Conservation (phyloP, 2,329 filamentous ascomycete genomes). For the Seiridium cupressi region DNA sequence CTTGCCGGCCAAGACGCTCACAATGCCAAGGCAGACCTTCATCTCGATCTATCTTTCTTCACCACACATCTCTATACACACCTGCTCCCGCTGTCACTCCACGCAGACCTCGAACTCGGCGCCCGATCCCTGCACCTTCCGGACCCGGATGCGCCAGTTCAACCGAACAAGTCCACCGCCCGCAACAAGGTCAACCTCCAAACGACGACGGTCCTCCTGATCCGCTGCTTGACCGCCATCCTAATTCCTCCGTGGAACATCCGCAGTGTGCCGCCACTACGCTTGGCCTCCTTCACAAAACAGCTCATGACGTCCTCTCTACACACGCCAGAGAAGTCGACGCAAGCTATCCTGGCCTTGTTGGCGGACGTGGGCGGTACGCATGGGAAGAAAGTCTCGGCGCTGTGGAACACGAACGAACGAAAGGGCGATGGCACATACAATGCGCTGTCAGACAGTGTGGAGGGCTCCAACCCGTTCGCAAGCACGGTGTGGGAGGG, state of each 20-base stretch:
- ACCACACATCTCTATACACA: conserved; percentile 89
- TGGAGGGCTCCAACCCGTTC: conserved; percentile 88
- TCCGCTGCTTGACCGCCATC: conserved; percentile 80
- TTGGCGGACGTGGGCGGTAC: conserved; percentile 76
- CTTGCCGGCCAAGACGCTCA: conserved; percentile 90
- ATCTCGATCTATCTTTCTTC: conserved; percentile 93
- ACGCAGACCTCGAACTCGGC: conserved; percentile 83
- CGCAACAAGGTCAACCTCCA: conserved; percentile 83
- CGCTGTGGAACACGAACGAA: conserved; percentile 95
- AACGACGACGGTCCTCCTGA: conserved; percentile 88
- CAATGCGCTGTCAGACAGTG: conserved; percentile 67
- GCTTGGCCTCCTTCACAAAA: conserved; percentile 91
- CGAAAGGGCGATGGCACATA: conserved; percentile 87
- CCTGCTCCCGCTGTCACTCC: conserved; percentile 73
- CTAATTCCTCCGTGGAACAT: conserved; percentile 75
- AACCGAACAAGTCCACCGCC: conserved; percentile 39
- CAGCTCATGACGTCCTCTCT: conserved; percentile 79
- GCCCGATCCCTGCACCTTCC: conserved; percentile 69
- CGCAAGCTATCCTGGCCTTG: conserved; percentile 75
- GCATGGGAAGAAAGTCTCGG: conserved; percentile 77
- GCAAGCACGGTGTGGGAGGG: conserved; percentile 91
- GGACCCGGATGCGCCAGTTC: conserved; percentile 54
- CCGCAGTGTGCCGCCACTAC: conserved; percentile 73
- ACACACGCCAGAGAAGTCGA: conserved; percentile 88
- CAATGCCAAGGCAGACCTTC: conserved; percentile 76